Evolutionary conservation across 2,329 filamentous ascomycete species (phyloP).

Genomic region (Beauveria australis): DNA sequence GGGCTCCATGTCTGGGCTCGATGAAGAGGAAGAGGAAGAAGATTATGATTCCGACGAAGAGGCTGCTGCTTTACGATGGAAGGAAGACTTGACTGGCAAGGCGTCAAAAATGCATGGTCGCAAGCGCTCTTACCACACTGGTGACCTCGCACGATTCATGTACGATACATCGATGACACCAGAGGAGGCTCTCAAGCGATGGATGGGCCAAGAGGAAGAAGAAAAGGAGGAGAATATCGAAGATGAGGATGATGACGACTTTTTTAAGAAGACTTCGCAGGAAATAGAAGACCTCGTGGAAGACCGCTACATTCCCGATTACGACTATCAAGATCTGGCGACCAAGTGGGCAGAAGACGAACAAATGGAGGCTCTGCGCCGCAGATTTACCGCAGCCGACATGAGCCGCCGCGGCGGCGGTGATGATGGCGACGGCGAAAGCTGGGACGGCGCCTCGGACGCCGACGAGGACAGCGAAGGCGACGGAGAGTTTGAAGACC

Average conservation of each 20-base stretch:
- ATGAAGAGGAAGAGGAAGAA: constrained; percentile 37
- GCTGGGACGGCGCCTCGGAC: constrained; percentile 44
- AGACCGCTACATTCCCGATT: constrained; percentile 69
- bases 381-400: constrained; percentile 66
- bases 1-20: constrained; percentile 66
- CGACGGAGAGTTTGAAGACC: constrained; percentile 46
- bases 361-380: constrained; percentile 65
- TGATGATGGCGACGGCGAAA: constrained; percentile 38
- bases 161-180: constrained; percentile 77
- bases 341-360: constrained; percentile 78
- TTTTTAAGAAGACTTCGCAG: constrained; percentile 56
- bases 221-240: constrained; percentile 52
- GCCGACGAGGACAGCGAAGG: constrained; percentile 46
- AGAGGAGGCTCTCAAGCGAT: constrained; percentile 66
- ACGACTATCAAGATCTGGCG: constrained; percentile 73
- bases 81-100: constrained; percentile 71
- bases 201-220: constrained; percentile 60
- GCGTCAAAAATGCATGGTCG: constrained; percentile 64
- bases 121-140: constrained; percentile 65
- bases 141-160: constrained; percentile 78
- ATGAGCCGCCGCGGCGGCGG: constrained; percentile 30
- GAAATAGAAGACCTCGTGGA: constrained; percentile 67
- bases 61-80: constrained; percentile 72
- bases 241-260: constrained; percentile 50
- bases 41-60: constrained; percentile 57